Evolutionary conservation across 495 filamentous ascomycete species (phyloP), one percentile per base, ranked within the genome.

Genomic region (Hyaloscypha hepaticicola): DNA sequence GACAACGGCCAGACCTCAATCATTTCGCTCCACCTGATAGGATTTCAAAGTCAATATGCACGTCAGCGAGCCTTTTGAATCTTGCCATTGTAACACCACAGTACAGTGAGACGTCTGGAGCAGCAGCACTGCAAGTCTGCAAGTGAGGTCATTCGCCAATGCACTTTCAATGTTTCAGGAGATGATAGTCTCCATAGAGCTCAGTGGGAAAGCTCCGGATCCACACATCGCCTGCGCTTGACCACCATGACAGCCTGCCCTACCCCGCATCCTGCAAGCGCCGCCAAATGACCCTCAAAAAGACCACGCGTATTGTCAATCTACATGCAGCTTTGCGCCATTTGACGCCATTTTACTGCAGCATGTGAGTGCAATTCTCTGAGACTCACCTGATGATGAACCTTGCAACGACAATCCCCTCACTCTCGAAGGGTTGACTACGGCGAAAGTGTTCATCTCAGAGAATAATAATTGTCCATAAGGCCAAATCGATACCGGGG

Each of bases 361-460:
- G 22, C 31, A 53, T 62, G 48, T 55, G 49, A 25, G 14, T 52
- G 59, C 59, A 61, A 53, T 61, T 28, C 53, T 19, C 53, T 26
- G 21, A 19, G 24, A 16, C 59, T 11, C 59, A 61, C 59, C 59
- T 61, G 59, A 53, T 53, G 33, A n/a, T n/a, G n/a, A n/a, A n/a
- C n/a, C n/a, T 16, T 45, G 38, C 38, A 19, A 3, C 12, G 16
- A 45, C 12, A 16, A 34, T 34, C 38, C 38, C 16, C 38, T 16
- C 38, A 14, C 38, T 45, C 16, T 16, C 9, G 4, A 45, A 16
- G 38, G 6, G 38, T 19, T 45, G 7, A 45, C 16, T 45, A 3
- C 38, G 16, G 38, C 11, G 38, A 11, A 16, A 14, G 19, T 16
- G 38, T 19, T 45, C 38, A 45, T 16, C 19, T 45, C 38, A 16